Percentiles rank a stretch among this genome's conserved stretches.
Conservation (phyloP, 2,329 filamentous ascomycete species). For the Dactylellina parvicollis region DNA sequence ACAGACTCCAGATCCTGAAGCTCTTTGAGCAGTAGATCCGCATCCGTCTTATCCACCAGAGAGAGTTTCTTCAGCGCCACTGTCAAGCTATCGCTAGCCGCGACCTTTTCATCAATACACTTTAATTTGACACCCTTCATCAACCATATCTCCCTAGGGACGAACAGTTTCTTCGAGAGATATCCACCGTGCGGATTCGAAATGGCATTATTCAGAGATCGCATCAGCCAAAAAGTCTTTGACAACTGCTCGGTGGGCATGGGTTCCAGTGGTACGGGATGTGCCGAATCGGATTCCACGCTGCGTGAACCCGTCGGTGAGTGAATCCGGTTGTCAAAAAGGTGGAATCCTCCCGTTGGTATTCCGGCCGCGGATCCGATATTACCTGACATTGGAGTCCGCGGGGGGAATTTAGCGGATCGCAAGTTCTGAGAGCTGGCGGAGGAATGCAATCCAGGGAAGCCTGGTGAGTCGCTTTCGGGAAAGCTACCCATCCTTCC, state of each 20-base stretch:
- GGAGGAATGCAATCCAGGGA: slow-evolving; percentile 43
- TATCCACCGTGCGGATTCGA: slow-evolving; percentile 92
- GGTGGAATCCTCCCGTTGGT: slow-evolving; percentile 74
- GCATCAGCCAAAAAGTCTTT: slow-evolving; percentile 98
- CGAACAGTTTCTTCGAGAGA: slow-evolving; percentile 87
- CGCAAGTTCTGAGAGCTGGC: slow-evolving; percentile 48
- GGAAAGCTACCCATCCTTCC: slow-evolving; percentile 48
- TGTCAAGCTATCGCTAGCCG: slow-evolving; percentile 89
- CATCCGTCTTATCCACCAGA: slow-evolving; percentile 86
- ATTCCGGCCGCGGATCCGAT: slow-evolving; percentile 66
- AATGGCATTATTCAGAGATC: slow-evolving; percentile 89
- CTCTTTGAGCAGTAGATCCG: slow-evolving; percentile 90
- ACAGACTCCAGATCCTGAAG: slow-evolving; percentile 89
- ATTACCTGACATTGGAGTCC: slow-evolving; percentile 49
- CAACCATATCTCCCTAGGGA: slow-evolving; percentile 91
- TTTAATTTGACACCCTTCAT: slow-evolving; percentile 94
- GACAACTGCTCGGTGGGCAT: slow-evolving; percentile 89
- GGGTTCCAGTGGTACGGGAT: slow-evolving; percentile 81
- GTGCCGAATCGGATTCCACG: slow-evolving; percentile 70
- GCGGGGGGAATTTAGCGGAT: slow-evolving; percentile 49
- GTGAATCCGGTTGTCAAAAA: slow-evolving; percentile 87
- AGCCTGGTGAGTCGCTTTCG: slow-evolving; percentile 44
- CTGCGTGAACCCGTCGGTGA: slow-evolving; percentile 68
- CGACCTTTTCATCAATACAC: slow-evolving; percentile 89
- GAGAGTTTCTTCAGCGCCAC: slow-evolving; percentile 85